Conservation (phyloP, 148 eudicot species). For the Rhododendron simsii region DNA sequence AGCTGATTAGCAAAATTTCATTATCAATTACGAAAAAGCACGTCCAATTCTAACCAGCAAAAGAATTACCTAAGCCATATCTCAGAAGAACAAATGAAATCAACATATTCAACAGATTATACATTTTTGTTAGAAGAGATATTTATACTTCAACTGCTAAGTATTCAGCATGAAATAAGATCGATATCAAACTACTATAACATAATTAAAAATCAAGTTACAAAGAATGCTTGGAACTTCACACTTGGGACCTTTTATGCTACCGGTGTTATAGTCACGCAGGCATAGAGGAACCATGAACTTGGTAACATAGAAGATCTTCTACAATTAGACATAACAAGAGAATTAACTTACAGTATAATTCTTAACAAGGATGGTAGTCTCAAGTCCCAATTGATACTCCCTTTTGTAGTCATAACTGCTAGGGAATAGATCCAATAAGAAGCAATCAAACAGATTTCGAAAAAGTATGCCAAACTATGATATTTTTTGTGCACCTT, state of each 20-base stretch:
- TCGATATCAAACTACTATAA: background rate
- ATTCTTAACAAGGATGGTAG: slow-evolving; percentile 93
- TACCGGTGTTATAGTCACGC: background rate
- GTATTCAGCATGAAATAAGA: background rate
- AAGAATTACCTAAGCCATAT: background rate
- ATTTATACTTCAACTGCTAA: background rate
- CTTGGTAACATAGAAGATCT: background rate
- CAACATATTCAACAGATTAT: background rate
- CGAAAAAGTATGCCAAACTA: background rate
- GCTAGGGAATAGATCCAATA: slow-evolving; percentile 30
- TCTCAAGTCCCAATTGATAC: slow-evolving; percentile 96
- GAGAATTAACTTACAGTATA: slow-evolving; percentile 70
- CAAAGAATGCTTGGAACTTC: background rate
- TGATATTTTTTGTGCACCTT: slow-evolving; percentile 46
- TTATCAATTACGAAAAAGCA: background rate
- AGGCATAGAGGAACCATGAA: background rate
- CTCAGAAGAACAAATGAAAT: background rate
- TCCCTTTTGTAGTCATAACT: slow-evolving; percentile 99
- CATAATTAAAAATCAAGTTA: background rate
- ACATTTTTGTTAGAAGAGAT: background rate
- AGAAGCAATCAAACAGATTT: slow-evolving; percentile 8
- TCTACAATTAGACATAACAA: background rate
- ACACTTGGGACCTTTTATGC: background rate
- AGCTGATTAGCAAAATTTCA: slow-evolving; percentile 38
- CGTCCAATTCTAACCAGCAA: background rate